phyloP scores from a whole-genome alignment of 192 early-diverging fungal genomes.

The Podila epigama region DNA sequence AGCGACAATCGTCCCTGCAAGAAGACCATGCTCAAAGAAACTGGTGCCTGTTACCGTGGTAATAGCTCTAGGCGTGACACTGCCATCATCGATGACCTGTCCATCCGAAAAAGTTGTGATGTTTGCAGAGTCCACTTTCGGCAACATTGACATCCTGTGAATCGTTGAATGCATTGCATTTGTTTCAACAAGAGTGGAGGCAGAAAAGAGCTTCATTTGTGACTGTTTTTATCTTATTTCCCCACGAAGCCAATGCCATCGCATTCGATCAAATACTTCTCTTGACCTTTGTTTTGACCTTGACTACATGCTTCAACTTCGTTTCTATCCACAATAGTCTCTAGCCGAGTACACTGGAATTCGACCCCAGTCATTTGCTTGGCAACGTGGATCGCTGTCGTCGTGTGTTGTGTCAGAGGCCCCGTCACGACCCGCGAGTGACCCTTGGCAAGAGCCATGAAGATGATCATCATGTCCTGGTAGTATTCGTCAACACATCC shows the following conservation, averaged over 20 bases:
- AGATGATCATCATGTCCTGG: slow-evolving; percentile 56
- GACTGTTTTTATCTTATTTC: not conserved
- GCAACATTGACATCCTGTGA: not conserved
- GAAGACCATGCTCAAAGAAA: slow-evolving; percentile 23
- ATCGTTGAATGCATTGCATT: not conserved
- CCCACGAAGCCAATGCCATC: slow-evolving; percentile 13
- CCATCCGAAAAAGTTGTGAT: not conserved
- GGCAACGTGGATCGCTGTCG: slow-evolving; percentile 44
- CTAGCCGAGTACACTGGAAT: slow-evolving; percentile 7
- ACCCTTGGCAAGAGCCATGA: slow-evolving; percentile 53
- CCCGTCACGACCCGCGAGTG: slow-evolving; percentile 39
- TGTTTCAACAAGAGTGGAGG: too few species aligned
- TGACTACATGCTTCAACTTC: not conserved
- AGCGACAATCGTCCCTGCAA: not conserved
- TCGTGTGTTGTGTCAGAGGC: slow-evolving; percentile 45
- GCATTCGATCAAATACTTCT: slow-evolving; percentile 12
- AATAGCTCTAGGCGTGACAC: slow-evolving; percentile 16
- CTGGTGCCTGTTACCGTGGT: slow-evolving; percentile 11
- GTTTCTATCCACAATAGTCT: not conserved
- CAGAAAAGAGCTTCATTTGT: not conserved
- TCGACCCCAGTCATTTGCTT: slow-evolving; percentile 28
- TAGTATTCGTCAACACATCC: slow-evolving; percentile 54
- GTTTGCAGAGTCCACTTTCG: not conserved
- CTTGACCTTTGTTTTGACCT: too few species aligned
- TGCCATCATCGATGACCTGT: slow-evolving; percentile 20